These are phyloP conservation scores for Podospora sp. DNA, from an alignment of 495 filamentous ascomycete species.

Conservation along the genomic window DNA sequence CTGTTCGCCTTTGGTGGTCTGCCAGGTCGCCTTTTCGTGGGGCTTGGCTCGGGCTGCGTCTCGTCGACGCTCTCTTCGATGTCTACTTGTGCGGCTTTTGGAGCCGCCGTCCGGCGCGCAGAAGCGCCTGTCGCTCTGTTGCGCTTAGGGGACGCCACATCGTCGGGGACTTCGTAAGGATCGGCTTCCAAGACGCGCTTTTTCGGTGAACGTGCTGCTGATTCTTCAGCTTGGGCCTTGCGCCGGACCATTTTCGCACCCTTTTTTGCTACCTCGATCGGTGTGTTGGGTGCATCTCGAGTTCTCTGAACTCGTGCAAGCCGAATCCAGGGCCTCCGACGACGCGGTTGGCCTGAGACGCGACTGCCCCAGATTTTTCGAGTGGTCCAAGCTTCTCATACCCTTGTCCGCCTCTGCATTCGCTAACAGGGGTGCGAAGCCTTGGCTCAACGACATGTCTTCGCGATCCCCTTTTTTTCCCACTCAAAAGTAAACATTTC, in stretches of 20 bases:
- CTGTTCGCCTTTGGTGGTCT: slow-evolving; percentile 32
- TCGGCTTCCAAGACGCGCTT: slow-evolving; percentile 30
- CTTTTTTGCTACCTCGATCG: slow-evolving; percentile 16
- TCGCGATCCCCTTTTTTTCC: not conserved
- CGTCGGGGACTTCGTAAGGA: slow-evolving; percentile 38
- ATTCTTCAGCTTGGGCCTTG: slow-evolving; percentile 22
- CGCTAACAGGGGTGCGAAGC: not conserved
- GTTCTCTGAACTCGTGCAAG: not conserved
- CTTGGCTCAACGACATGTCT: not conserved
- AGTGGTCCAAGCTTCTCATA: slow-evolving; percentile 7
- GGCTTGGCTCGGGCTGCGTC: slow-evolving; percentile 20
- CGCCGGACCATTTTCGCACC: slow-evolving; percentile 27
- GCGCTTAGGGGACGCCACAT: slow-evolving; percentile 25
- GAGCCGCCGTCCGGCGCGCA: not conserved
- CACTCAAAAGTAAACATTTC: not conserved
- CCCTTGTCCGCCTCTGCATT: not conserved
- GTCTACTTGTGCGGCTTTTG: slow-evolving; percentile 5
- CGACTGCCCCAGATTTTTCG: slow-evolving; percentile 26
- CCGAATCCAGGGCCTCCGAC: not conserved
- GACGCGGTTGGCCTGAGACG: slow-evolving; percentile 27
- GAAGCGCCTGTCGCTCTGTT: slow-evolving; percentile 13
- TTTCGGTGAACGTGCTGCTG: slow-evolving; percentile 14
- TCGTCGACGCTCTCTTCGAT: slow-evolving; percentile 7
- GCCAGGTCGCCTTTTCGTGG: slow-evolving; percentile 27
- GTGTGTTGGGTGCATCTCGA: not conserved